These are phyloP conservation scores for Strobilomyces dryophilus DNA, from an alignment of 768 basidiomycete species.

Conservation along the genomic window DNA sequence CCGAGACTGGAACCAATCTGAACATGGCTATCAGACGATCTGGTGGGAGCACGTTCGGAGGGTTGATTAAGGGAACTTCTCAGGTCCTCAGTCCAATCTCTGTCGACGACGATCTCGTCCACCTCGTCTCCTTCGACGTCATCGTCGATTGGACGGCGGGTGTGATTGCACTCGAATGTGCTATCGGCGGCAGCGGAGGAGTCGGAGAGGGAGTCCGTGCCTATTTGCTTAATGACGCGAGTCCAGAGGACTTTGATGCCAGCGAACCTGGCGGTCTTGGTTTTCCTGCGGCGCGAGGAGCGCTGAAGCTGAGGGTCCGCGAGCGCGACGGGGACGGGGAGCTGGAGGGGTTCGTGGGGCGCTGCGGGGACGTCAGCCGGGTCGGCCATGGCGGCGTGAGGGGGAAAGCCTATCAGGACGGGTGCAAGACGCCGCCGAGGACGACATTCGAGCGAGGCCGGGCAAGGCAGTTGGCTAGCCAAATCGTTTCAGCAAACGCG, in stretches of 20 bases:
- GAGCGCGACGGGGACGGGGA: slow-evolving; percentile 43
- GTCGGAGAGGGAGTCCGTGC: slow-evolving; percentile 53
- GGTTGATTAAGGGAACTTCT: slow-evolving; percentile 51
- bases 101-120: slow-evolving; percentile 74
- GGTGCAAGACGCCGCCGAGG: not conserved
- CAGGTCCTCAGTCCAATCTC: slow-evolving; percentile 59
- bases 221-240: slow-evolving; percentile 49
- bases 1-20: slow-evolving; percentile 34
- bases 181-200: slow-evolving; percentile 51
- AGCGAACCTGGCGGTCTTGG: slow-evolving; percentile 38
- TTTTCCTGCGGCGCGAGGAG: slow-evolving; percentile 25
- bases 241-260: slow-evolving; percentile 44
- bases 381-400: slow-evolving; percentile 7
- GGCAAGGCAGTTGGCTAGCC: slow-evolving; percentile 11
- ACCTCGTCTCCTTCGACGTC: slow-evolving; percentile 40
- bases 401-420: not conserved
- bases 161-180: slow-evolving; percentile 36
- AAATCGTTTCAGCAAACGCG: not conserved
- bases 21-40: slow-evolving; percentile 42
- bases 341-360: slow-evolving; percentile 17
- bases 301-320: slow-evolving; percentile 15
- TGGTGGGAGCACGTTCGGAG: slow-evolving; percentile 48
- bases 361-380: not conserved
- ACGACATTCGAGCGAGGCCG: slow-evolving; percentile 2
- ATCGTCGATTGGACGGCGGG: slow-evolving; percentile 28